Conservation (phyloP, 1,139 yeast species). For the Chernovozyma aurita region DNA sequence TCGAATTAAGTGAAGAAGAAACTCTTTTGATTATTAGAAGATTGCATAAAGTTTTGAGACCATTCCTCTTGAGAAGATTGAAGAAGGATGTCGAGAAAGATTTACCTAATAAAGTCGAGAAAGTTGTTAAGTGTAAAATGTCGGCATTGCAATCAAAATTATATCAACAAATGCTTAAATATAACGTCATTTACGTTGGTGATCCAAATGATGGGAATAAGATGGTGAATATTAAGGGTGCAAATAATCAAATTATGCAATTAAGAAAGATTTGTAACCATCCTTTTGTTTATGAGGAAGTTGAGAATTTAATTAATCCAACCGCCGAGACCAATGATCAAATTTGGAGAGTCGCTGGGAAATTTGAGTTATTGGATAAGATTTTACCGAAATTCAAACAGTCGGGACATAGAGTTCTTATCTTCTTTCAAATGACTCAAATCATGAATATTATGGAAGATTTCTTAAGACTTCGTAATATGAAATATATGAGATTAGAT, state of each 20-base stretch:
- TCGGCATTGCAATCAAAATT: constrained; percentile 78
- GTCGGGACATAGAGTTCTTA: constrained; percentile 74
- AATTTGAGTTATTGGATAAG: constrained; percentile 71
- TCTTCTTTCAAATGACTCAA: constrained; percentile 86
- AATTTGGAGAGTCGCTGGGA: constrained; percentile 76
- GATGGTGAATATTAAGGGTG: constrained; percentile 68
- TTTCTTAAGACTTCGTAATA: constrained; percentile 56
- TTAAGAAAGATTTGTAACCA: constrained; percentile 94
- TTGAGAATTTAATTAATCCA: constrained; percentile 84
- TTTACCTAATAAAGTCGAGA: constrained; percentile 92
- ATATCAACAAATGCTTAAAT: constrained; percentile 73
- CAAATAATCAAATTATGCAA: constrained; percentile 93
- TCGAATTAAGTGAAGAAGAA: constrained; percentile 86
- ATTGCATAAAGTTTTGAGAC: constrained; percentile 92
- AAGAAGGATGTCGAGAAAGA: constrained; percentile 97
- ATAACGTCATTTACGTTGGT: constrained; percentile 62
- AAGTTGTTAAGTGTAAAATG: constrained; percentile 91
- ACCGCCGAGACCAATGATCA: constrained; percentile 60
- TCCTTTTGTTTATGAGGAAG: constrained; percentile 95
- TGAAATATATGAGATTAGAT: constrained; percentile 74
- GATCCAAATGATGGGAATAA: constrained; percentile 41
- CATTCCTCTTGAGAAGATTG: constrained; percentile 88
- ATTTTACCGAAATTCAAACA: constrained; percentile 70
- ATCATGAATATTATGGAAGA: constrained; percentile 90
- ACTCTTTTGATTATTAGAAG: constrained; percentile 89